Evolutionary conservation across 345 rosid genomes (phyloP).

Genomic region (Gossypium turneri): DNA sequence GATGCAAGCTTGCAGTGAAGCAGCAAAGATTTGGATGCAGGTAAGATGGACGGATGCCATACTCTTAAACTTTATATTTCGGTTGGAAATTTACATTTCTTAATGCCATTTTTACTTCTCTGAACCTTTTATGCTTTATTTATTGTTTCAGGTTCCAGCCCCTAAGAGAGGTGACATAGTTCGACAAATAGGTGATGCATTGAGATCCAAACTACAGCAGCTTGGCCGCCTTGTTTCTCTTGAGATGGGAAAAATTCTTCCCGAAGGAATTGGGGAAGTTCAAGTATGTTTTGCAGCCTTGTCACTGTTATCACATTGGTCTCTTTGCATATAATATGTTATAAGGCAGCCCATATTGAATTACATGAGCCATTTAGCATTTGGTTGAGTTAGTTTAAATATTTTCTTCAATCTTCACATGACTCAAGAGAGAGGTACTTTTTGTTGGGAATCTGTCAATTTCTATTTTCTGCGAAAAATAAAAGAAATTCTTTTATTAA

Average conservation of each 20-base stretch:
- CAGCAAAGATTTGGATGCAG: slow-evolving; percentile 85
- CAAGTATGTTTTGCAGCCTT: slow-evolving; percentile 45
- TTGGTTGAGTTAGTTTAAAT: not conserved
- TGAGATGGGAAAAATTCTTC: slow-evolving; percentile 96
- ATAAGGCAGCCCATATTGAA: not conserved
- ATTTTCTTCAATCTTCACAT: not conserved
- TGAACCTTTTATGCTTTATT: not conserved
- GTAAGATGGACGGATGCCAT: slow-evolving; percentile 25
- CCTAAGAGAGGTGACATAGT: slow-evolving; percentile 98
- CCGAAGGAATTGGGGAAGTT: slow-evolving; percentile 98
- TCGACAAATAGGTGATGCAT: slow-evolving; percentile 90
- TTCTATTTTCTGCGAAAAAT: not conserved
- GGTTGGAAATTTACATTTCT: not conserved
- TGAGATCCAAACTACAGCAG: slow-evolving; percentile 68
- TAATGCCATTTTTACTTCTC: not conserved
- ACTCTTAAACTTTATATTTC: not conserved
- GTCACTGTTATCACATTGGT: not conserved
- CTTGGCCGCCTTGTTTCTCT: slow-evolving; percentile 89
- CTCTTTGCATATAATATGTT: not conserved
- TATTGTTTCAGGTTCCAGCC: slow-evolving; percentile 64
- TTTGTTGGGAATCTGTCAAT: not conserved
- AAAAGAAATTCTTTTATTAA: not conserved
- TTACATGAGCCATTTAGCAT: not conserved
- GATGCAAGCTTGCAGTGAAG: slow-evolving; percentile 76
- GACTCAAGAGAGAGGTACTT: not conserved